phyloP scores from a whole-genome alignment of 2,329 filamentous ascomycete genomes.

The Colletotrichum chlorophyti region DNA sequence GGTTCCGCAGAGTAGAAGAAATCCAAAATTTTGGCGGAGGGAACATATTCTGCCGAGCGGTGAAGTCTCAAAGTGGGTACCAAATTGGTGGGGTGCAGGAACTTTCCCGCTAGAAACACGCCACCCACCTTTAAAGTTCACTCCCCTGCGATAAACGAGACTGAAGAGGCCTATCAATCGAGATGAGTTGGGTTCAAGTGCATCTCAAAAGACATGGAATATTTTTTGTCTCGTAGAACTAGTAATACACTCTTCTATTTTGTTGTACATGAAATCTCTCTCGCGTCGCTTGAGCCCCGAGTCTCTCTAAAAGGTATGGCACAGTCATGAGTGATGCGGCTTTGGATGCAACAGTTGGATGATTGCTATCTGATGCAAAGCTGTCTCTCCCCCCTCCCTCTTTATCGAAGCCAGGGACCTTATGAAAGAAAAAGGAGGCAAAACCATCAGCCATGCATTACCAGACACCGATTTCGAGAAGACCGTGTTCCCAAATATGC shows the following conservation, averaged over 20 bases:
- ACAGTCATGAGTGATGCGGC: slow-evolving; percentile 11
- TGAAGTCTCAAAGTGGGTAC: slow-evolving; percentile 28
- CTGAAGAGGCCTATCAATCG: too few species aligned
- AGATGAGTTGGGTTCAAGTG: too few species aligned
- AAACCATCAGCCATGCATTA: slow-evolving; percentile 15
- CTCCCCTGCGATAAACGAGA: too few species aligned
- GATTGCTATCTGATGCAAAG: slow-evolving; percentile 29
- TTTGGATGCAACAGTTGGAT: slow-evolving; percentile 21
- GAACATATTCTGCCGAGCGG: slow-evolving; percentile 48
- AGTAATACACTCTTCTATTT: slow-evolving; percentile 27
- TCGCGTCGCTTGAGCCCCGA: neutral
- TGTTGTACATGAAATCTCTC: slow-evolving; percentile 25
- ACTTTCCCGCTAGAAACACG: slow-evolving; percentile 16
- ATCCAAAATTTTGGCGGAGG: slow-evolving; percentile 44
- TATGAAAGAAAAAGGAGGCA: slow-evolving; percentile 10
- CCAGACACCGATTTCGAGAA: slow-evolving; percentile 26
- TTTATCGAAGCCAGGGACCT: slow-evolving; percentile 13
- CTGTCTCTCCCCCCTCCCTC: slow-evolving; percentile 23
- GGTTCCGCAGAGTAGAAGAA: slow-evolving; percentile 30
- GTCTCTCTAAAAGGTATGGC: neutral
- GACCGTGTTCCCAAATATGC: slow-evolving; percentile 29
- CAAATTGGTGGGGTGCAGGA: slow-evolving; percentile 16
- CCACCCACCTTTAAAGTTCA: neutral
- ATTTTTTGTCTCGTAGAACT: neutral
- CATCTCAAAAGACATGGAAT: neutral